Percentiles rank a stretch among this genome's conserved stretches.
Evolutionary conservation across 2,329 filamentous ascomycete genomes (phyloP).

Genomic region (Cladophialophora carrionii): DNA sequence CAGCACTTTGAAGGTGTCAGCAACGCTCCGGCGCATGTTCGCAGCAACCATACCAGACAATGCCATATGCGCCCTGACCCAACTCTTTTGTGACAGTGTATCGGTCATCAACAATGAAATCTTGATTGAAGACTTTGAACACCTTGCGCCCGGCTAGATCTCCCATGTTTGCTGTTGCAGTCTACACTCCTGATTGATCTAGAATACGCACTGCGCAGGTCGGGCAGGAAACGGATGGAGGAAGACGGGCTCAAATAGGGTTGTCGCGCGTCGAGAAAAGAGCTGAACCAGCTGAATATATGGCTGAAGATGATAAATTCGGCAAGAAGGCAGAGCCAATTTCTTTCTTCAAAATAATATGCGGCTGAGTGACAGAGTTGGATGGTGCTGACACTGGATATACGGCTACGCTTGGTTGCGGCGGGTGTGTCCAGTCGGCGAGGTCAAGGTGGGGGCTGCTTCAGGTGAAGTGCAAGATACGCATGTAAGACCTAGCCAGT

Average conservation of each 20-base stretch:
- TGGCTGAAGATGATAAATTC: slow-evolving; percentile 10
- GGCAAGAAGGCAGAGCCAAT: slow-evolving; percentile 15
- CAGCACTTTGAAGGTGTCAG: slow-evolving; percentile 64
- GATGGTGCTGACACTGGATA: slow-evolving; percentile 30
- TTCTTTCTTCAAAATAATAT: slow-evolving; percentile 15
- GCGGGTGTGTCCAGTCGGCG: slow-evolving; percentile 15
- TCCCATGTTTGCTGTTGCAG: slow-evolving; percentile 52
- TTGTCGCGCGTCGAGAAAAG: slow-evolving; percentile 14
- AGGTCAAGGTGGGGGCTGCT: slow-evolving; percentile 29
- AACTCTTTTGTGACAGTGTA: slow-evolving; percentile 99
- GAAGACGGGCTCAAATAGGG: slow-evolving; percentile 5
- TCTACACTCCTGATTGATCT: slow-evolving; percentile 22
- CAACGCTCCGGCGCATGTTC: not conserved
- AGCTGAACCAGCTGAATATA: slow-evolving; percentile 11
- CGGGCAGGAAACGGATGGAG: not conserved
- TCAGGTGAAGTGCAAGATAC: slow-evolving; percentile 19
- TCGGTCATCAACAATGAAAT: slow-evolving; percentile 96
- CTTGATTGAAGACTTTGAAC: slow-evolving; percentile 99
- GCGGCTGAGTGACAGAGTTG: slow-evolving; percentile 36
- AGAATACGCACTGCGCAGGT: not conserved
- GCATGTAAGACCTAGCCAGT: slow-evolving; percentile 34
- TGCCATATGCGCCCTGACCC: slow-evolving; percentile 96
- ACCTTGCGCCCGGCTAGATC: slow-evolving; percentile 76
- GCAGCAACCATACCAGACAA: slow-evolving; percentile 76
- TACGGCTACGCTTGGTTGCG: slow-evolving; percentile 24